Base-by-base conservation (phyloP, 2,329 filamentous ascomycete genomes). In the Acrocalymma vagum region DNA sequence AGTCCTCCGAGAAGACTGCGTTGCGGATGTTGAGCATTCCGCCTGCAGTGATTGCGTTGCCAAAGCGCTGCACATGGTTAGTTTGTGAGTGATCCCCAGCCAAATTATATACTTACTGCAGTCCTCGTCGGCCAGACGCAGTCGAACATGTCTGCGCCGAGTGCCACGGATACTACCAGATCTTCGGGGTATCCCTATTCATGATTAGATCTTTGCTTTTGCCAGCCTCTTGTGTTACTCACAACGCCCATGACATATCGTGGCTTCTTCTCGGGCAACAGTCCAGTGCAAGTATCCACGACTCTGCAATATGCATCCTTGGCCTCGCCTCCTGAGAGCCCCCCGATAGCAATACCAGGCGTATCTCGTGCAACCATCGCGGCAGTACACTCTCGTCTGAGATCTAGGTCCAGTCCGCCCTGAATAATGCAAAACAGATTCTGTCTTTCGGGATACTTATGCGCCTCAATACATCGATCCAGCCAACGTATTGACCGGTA, bases 371-470 rank as follows among this genome's bases (percentile, higher is more conserved):
- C 86, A 2, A 96, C 80, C 95, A 99, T 99, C 63, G 88, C 86
- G 33, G 76, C 74, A 53, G 88, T 93, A 72, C 95, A 99, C 67
- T 93, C 81, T 48, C 80, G 81, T 15, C 94, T 83, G 78, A 99
- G 83, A 1, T 91, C 88, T 4, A 96, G 74, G 69, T 99, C 92
- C 7, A 99, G 76, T 0, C 94, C 94, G 47, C 94, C 94, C 72
- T 99, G 94, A 54, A 99, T 96, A 63, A 99, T 99, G 71, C 95
- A 99, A 71, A 99, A 99, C 5, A 99, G 80, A 61, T 96, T 99
- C 70, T 99, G 94, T 1, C 78, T 79, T 20, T 86, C 80, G 0
- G 91, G 89, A 41, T 92, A 87, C 63, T 85, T 83, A 76, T 99
- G 95, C 4, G 92, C 91, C 9, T 85, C 84, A 26, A 97, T 93